These are phyloP conservation scores for Lipomyces starkeyi DNA, from an alignment of 805 yeast species.

Conservation along the genomic window DNA sequence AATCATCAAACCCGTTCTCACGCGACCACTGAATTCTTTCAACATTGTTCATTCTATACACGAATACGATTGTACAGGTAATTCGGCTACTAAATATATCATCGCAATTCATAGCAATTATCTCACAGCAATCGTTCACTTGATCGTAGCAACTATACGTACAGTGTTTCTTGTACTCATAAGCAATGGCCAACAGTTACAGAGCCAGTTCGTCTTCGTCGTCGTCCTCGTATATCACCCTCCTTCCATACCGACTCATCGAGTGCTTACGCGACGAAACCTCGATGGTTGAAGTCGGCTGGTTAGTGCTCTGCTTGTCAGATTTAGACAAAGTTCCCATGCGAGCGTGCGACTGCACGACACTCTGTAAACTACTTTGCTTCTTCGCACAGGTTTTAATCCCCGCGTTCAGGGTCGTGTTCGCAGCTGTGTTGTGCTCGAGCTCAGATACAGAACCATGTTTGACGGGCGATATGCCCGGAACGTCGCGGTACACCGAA, in stretches of 20 bases:
- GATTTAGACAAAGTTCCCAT: neutral
- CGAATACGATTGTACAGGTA: neutral
- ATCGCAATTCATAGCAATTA: neutral
- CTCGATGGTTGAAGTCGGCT: neutral
- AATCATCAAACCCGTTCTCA: no score
- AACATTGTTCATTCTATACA: no score
- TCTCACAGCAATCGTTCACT: neutral
- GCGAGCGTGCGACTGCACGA: neutral
- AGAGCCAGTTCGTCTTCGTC: constrained; percentile 3
- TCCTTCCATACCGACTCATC: constrained; percentile 3
- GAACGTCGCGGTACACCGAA: neutral
- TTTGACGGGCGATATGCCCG: neutral
- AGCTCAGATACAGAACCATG: neutral
- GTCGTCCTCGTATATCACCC: neutral
- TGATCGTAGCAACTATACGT: neutral
- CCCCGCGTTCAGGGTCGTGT: neutral
- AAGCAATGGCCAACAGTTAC: neutral
- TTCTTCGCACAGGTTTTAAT: neutral
- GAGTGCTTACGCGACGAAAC: neutral
- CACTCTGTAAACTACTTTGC: neutral
- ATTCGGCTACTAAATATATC: neutral
- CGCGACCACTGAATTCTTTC: no score
- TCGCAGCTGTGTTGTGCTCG: neutral
- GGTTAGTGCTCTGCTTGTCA: neutral
- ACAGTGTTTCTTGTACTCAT: neutral